Evolutionary conservation across 768 basidiomycete genomes (phyloP), one percentile per base, ranked within the genome.

Genomic region (Guyanaporus albipodus): DNA sequence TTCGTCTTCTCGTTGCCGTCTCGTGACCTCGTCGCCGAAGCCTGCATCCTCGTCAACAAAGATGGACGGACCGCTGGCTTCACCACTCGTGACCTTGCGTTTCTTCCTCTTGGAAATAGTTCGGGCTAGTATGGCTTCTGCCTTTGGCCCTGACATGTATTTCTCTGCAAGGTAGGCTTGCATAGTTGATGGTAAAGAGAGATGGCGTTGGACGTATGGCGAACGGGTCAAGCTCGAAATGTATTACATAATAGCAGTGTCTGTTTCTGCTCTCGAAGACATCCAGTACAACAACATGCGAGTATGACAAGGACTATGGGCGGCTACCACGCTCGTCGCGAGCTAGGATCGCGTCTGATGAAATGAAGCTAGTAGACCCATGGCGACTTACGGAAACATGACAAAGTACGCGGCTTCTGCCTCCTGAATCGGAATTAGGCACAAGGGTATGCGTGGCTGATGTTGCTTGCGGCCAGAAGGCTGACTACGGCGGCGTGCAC

Each of bases 131-230:
- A 98, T 98, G 6, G 91, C 93, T 56, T 97, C 95, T 2, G 94
- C 92, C 60, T 97, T 98, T 0, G 91, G 82, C 1, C 95, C 95
- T 6, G 92, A 84, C 93, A 97, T 95, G 72, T 98, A 98, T 52
- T 89, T 91, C 54, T 85, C 78, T 0, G 91, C 91, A 15, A 94
- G 77, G 64, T 94, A 94, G 19, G 88, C 74, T 64, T 91, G 85
- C 72, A 94, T 76, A 32, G 54, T 59, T 41, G 34, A 22, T 2
- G 18, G 28, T 10, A 6, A 12, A 39, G 19, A 21, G 18, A 26
- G 19, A 31, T 14, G 14, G 29, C 6, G 31, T 31, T 14, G 12
- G 12, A 32, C 31, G 31, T 15, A 17, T 9, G n/a, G n/a, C n/a
- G 31, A 17, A 32, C 31, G 7, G 17, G 31, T 32, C n/a, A 32